Evolutionary conservation across 257 asterid species (phyloP).

Genomic region (Coffea canephora): DNA sequence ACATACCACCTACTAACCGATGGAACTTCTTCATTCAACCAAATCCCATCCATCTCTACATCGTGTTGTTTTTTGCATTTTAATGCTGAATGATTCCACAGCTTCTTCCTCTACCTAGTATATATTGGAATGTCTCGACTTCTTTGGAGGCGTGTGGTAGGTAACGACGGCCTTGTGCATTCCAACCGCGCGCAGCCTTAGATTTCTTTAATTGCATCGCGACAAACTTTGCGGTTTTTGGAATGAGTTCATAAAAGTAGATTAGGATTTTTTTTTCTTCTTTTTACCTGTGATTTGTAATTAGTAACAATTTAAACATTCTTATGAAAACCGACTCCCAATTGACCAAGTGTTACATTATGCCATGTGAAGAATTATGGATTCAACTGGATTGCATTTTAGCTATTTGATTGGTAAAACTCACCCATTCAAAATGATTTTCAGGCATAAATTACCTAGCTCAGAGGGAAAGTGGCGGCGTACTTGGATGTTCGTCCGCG

Average conservation of each 20-base stretch:
- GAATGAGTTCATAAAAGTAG: neutral
- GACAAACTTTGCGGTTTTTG: neutral
- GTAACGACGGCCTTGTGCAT: neutral
- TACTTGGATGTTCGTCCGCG: neutral
- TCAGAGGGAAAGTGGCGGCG: neutral
- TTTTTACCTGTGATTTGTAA: neutral
- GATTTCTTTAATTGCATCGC: neutral
- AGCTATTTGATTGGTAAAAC: neutral
- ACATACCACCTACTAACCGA: neutral
- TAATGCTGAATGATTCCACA: neutral
- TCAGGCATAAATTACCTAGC: neutral
- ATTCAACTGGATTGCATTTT: neutral
- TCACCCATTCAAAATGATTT: neutral
- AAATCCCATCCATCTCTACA: neutral
- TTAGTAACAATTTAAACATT: too few species aligned
- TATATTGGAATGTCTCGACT: neutral
- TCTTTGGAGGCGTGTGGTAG: neutral
- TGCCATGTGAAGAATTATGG: neutral
- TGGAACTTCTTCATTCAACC: neutral
- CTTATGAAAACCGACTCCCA: neutral
- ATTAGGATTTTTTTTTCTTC: neutral
- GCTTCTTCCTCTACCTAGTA: neutral
- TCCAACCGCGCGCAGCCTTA: neutral
- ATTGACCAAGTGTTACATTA: neutral
- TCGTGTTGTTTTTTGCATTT: neutral